phyloP scores from a whole-genome alignment of 495 filamentous ascomycete species.

The Oleoguttula mirabilis region DNA sequence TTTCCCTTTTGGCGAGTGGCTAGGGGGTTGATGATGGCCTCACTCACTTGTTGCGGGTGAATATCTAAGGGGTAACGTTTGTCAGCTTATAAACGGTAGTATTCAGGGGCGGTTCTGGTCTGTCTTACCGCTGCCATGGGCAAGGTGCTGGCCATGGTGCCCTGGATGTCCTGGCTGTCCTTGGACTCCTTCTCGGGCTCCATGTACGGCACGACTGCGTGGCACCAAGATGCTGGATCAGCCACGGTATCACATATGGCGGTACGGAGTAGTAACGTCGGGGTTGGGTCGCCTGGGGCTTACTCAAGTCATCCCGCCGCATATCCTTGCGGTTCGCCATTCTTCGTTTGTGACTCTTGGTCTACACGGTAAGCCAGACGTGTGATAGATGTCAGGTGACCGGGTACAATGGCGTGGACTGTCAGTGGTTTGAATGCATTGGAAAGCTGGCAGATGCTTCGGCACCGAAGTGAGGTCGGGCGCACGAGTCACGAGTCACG shows the following conservation, averaged over 20 bases:
- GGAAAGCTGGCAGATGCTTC: too few relatives aligned
- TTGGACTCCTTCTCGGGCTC: slow-evolving; percentile 45
- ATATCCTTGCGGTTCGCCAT: slow-evolving; percentile 53
- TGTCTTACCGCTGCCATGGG: slow-evolving; percentile 73
- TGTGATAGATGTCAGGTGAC: too few relatives aligned
- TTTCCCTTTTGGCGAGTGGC: too few relatives aligned
- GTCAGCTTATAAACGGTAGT: too few relatives aligned
- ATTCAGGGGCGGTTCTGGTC: neutral
- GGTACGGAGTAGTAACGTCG: neutral
- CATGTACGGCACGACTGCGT: slow-evolving; percentile 50
- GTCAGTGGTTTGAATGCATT: too few relatives aligned
- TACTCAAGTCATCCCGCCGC: slow-evolving; percentile 74
- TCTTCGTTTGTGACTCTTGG: too few relatives aligned
- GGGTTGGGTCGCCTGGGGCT: slow-evolving; percentile 18
- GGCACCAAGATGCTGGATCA: neutral
- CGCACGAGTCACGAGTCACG: too few relatives aligned
- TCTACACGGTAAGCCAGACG: too few relatives aligned
- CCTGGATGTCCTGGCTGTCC: slow-evolving; percentile 44
- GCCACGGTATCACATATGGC: neutral
- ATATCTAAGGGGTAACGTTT: too few relatives aligned
- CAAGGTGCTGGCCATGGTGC: slow-evolving; percentile 68
- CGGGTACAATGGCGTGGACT: too few relatives aligned
- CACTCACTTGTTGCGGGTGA: slow-evolving; percentile 71
- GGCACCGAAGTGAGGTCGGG: too few relatives aligned
- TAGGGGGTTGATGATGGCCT: too few relatives aligned